Evolutionary conservation across 2,329 filamentous ascomycete species (phyloP).

Genomic region (Paraconiothyrium sp.): DNA sequence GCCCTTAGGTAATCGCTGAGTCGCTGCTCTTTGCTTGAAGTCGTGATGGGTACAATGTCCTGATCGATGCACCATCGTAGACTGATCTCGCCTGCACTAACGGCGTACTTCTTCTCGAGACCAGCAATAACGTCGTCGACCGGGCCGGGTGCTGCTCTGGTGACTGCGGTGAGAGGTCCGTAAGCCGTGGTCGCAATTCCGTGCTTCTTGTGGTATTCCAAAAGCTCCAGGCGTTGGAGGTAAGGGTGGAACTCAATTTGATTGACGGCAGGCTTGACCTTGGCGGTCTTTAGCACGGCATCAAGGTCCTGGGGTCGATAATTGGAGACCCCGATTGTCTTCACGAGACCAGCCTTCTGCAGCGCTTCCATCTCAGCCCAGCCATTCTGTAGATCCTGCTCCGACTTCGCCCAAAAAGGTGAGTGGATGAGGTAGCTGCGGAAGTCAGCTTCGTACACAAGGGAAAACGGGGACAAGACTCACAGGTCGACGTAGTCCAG

Average conservation of each 20-base stretch:
- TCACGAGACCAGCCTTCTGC: constrained; percentile 65
- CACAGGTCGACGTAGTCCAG: constrained; percentile 71
- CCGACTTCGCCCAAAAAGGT: constrained; percentile 66
- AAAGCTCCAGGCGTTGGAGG: constrained; percentile 68
- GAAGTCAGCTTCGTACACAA: background rate
- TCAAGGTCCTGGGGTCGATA: constrained; percentile 65
- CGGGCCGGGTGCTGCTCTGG: constrained; percentile 65
- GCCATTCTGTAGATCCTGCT: constrained; percentile 64
- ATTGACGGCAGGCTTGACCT: constrained; percentile 68
- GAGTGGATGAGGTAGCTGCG: constrained; percentile 68
- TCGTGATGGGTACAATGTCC: constrained; percentile 67
- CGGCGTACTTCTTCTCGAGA: constrained; percentile 69
- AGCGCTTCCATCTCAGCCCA: constrained; percentile 70
- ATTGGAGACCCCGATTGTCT: constrained; percentile 70
- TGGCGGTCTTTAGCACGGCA: constrained; percentile 62
- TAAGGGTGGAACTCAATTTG: constrained; percentile 77
- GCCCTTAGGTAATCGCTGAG: constrained; percentile 66
- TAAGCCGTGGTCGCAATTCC: constrained; percentile 60
- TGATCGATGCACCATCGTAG: constrained; percentile 70
- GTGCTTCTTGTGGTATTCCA: constrained; percentile 62
- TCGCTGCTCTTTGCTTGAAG: constrained; percentile 67
- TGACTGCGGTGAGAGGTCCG: constrained; percentile 60
- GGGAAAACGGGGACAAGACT: constrained; percentile 21
- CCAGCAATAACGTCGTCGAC: constrained; percentile 61
- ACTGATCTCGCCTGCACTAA: constrained; percentile 65